Base-by-base conservation (phyloP, 2,329 filamentous ascomycete genomes). In the Diplocarpon rosae region DNA sequence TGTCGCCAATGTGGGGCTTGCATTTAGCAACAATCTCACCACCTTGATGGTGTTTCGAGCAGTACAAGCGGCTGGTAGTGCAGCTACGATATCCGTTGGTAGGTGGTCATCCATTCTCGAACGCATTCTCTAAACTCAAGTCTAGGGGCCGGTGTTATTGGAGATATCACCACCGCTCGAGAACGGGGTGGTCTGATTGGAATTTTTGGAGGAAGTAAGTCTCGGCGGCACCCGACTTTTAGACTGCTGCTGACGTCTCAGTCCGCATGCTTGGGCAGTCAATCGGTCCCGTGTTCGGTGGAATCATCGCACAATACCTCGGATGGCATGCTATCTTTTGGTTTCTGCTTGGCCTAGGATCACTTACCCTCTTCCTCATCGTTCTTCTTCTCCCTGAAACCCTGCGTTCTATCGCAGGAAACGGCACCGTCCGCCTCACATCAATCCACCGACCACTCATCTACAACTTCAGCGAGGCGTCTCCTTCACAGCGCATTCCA, bases 11-110 rank as follows among this genome's bases (percentile, higher is more conserved):
- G 59, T 74, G 10, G 65, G 59, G 0, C 60, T 74, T 6, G 68
- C 62, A 3, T 62, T 70, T 3, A 64, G 63, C 2, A 62, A 62
- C 2, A 69, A 64, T 34, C 71, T 70, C 45, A 56, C 59, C 0
- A 54, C 65, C 0, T 57, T 73, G 29, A 56, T 75, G 45, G 53
- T 67, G 2, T 65, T 74, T 17, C 61, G 71, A 35, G 67, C 62
- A 1, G 37, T 74, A 7, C 72, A 75, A 56, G 66, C 67, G 9
- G 65, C 65, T 1, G 70, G 70, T 2, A 69, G 67, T 49, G 65
- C 69, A 1, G 68, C 68, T 1, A 71, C 66, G 1, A 67, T 70
- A 2, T 68, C 67, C 34, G 66, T 73, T 33, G 69, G 69, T 63
- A 60, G 41, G 56, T 17, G 28, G 11, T 0, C 12, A 13, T 38